Base-by-base conservation (phyloP, 2,329 filamentous ascomycete genomes). In the Xylaria sp. region DNA sequence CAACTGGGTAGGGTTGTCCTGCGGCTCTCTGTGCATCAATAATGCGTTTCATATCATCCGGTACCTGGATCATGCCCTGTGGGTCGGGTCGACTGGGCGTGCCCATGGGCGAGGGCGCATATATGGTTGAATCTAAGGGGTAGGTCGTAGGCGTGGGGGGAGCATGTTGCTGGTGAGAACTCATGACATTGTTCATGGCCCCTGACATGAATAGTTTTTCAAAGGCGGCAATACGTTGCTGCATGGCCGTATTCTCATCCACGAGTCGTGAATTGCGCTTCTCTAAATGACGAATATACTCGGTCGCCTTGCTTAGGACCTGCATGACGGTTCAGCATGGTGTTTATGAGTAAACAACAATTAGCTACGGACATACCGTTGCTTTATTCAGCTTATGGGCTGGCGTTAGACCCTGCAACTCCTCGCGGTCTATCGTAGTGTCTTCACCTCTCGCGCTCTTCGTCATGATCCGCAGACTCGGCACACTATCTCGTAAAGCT, bases 341-440 rank as follows among this genome's bases (percentile, higher is more conserved):
- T 10, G 13, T 16, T n/a, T 7, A 34, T 30, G n/a, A 51, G 18
- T 35, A 57, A 18, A 59, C 19, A 19, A 55, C 4, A 44, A 42
- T 37, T 42, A 10, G 34, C 39, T 23, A 49, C 23, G 35, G 44
- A 70, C 70, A 56, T 75, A 87, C 91, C 1, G 92, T 97, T n/a
- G 93, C 93, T 75, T 97, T 97, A 79, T 97, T 97, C 34, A 97
- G 79, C 74, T 97, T 97, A 76, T 95, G 92, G 4, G 92, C 91
- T 0, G 92, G 90, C 2, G 91, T 88, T 55, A 94, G 78, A 55
- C 91, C 91, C 67, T 95, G 87, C 13, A 89, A 80, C 59, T 94
- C 90, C 65, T 95, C 90, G 42, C 88, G 85, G 66, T 93, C 90
- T 61, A 87, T 87, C 0, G 84, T 85, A 0, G 86, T 79, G 64